Base-by-base conservation (phyloP, 805 yeast genomes). In the Starmerella geochares region DNA sequence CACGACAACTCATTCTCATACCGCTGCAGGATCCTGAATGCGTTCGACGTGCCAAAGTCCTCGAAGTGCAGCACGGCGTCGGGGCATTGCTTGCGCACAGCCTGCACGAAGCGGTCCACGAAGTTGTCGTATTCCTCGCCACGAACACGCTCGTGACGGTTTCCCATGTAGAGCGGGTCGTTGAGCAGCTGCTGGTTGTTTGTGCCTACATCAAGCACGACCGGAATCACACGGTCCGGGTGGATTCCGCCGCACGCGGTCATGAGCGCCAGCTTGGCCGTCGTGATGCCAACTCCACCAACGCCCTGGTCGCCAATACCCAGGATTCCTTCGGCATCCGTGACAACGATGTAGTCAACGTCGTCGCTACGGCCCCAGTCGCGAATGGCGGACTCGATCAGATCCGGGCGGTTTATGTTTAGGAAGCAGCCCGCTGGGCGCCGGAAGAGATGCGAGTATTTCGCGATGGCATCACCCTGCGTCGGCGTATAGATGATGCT, bases 271-370 rank as follows among this genome's bases (percentile, higher is more conserved):
- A 90, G 77, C 66, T 90, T 90, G 45, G 96, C 90, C 59, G 85
- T 81, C 48, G 95, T 76, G 54, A 90, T 90, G 67, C 96, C 83
- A 51, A 87, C 76, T 64, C 95, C 95, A 60, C 96, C 96, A 35
- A 85, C 95, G 68, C 97, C 97, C 71, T 88, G 96, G 67, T 90
- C 97, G 55, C 97, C 97, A 62, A 90, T 88, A 55, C 97, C 97
- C 57, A 90, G 74, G 56, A 90, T 90, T 54, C 95, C 96, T 67
- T 88, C 96, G 57, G 95, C 90, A 65, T 90, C 97, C 20, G 92
- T 79, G 7, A 90, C 94, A 49, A 87, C 95, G 54, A 90, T 82
- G 69, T 90, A 90, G 65, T 90, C 97, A 39, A 90, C 81, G 65
- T 88, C 96, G 64, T 87, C 90, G 57, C 77, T 81, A 60, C 77